Conservation (phyloP, 345 rosid genomes). For the Citrus unshiu region DNA sequence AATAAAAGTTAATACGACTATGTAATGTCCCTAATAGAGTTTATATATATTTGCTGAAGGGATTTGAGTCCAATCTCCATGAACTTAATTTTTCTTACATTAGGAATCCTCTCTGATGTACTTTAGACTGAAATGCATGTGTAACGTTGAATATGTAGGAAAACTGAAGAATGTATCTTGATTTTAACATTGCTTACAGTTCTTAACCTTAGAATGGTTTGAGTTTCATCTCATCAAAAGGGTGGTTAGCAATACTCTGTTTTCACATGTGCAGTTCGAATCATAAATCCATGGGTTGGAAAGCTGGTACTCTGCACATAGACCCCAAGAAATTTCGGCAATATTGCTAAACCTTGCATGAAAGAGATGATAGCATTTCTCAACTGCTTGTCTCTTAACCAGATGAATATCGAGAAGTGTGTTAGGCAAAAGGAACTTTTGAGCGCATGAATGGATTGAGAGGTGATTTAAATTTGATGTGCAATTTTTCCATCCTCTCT, state of each 20-base stretch:
- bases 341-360: conserved; percentile 73
- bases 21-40: too few species aligned
- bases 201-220: not conserved
- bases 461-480: conserved; percentile 31
- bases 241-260: not conserved
- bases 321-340: conserved; percentile 62
- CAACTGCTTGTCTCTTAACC: conserved; percentile 62
- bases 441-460: conserved; percentile 60
- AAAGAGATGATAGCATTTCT: conserved; percentile 70
- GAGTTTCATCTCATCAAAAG: not conserved
- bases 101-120: too few species aligned
- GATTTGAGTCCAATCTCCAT: too few species aligned
- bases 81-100: not conserved
- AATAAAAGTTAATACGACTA: too few species aligned
- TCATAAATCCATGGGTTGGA: conserved; percentile 53
- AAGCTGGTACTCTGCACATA: conserved; percentile 54
- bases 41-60: too few species aligned
- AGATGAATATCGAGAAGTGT: conserved; percentile 54
- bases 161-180: not conserved
- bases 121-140: not conserved
- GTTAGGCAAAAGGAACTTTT: conserved; percentile 52
- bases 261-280: not conserved
- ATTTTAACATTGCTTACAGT: not conserved
- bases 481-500: not conserved
- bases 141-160: not conserved